Base-by-base conservation (phyloP, 192 early-diverging fungal species). In the Coemansia erecta region DNA sequence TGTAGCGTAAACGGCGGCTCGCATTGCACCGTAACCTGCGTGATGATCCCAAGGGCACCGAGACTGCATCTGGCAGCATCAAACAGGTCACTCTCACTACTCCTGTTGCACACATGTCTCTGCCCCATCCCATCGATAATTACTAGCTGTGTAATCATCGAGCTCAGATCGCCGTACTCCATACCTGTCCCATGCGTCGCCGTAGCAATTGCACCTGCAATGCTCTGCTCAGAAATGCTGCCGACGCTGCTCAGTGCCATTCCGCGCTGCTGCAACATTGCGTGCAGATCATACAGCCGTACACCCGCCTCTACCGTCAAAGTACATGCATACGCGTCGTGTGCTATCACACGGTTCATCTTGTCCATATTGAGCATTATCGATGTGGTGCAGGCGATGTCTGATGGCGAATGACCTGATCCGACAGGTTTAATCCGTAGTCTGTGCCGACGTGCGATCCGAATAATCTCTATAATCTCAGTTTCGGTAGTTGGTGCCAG, bases 171-270 rank as follows among this genome's bases (percentile, higher is more conserved):
- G 13, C 82, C 75, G 49, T 76, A 91, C 22, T 80, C 70, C 15
- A 84, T 77, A 9, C 89, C 89, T 9, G 86, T 85, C 10, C 89
- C 87, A 64, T 89, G 89, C 9, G 87, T 86, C 4, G 88, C 88
- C 1, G 89, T 89, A 4, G 86, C 81, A 44, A 89, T 89, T 1
- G 84, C 74, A 8, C 89, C 88, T n/a, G 84, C 86, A 2, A 89
- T 65, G 56, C 82, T 85, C 60, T 89, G 88, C 44, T 91, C 89
- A 4, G 87, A 88, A 52, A 91, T 89, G 15, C 87, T 86, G 1
- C 87, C 88, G 21, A 91, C 60, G 58, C 81, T 83, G 66, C 84
- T 86, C 63, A 91, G 55, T 5, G 89, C 87, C 62, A 91, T 49
- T 0, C 68, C 75, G 21, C 85, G 72, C 5, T 84, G 66, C 52